A percentile compares a stretch with the other conserved stretches of the same genome.
phyloP scores from a whole-genome alignment of 345 rosid species.

The Toxicodendron radicans region DNA sequence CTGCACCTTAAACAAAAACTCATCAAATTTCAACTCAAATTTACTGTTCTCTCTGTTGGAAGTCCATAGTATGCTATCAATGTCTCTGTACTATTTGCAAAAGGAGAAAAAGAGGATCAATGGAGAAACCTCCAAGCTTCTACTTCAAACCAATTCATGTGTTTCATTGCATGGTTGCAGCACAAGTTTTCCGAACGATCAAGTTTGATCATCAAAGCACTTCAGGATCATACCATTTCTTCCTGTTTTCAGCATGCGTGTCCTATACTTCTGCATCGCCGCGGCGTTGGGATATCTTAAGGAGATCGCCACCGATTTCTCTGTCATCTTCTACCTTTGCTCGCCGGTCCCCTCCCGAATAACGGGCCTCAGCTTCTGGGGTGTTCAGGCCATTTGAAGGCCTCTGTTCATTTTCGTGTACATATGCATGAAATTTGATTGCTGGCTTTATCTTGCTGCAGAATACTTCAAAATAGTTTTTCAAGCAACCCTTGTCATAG shows the following conservation, averaged over 20 bases:
- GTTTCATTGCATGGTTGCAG: neutral
- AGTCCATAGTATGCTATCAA: slow-evolving; percentile 5
- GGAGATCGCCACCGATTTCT: slow-evolving; percentile 47
- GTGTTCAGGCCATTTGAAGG: slow-evolving; percentile 3
- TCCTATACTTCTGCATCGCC: slow-evolving; percentile 21
- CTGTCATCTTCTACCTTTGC: slow-evolving; percentile 46
- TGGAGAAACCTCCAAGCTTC: slow-evolving; percentile 3
- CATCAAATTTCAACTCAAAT: neutral
- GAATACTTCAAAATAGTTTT: slow-evolving; percentile 43
- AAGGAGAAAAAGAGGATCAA: neutral
- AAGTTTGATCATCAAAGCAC: neutral
- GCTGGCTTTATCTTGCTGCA: slow-evolving; percentile 44
- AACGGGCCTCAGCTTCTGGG: slow-evolving; percentile 12
- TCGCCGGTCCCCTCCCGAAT: slow-evolving; percentile 22
- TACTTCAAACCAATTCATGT: neutral
- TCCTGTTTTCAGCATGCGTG: slow-evolving; percentile 6
- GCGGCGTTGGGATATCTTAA: slow-evolving; percentile 48
- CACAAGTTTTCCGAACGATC: neutral
- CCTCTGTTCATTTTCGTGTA: slow-evolving; percentile 26
- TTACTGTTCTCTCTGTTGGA: neutral
- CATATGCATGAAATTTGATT: slow-evolving; percentile 38
- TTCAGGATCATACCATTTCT: neutral
- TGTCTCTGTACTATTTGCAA: slow-evolving; percentile 9
- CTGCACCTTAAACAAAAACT: neutral
- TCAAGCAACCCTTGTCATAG: slow-evolving; percentile 39